phyloP scores from a whole-genome alignment of 140 eudicot genomes.

The Cichorium intybus region DNA sequence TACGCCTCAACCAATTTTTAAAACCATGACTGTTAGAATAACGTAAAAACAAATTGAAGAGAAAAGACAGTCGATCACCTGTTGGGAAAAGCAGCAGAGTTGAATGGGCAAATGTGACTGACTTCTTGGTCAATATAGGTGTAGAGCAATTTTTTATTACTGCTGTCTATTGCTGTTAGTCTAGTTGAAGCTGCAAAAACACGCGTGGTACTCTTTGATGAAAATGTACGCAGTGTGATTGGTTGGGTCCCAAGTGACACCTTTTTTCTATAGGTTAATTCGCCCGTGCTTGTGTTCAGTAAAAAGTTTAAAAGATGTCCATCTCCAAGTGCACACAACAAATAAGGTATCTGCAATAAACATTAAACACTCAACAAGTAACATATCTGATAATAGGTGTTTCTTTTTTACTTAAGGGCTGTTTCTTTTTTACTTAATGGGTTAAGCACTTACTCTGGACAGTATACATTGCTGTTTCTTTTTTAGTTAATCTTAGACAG shows the following conservation, averaged over 20 bases:
- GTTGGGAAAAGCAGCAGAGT: conserved; percentile 96
- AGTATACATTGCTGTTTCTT: too few relatives aligned
- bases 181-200: conserved; percentile 98
- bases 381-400: too few relatives aligned
- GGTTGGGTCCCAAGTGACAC: conserved; percentile 98
- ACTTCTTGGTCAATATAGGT: conserved; percentile 97
- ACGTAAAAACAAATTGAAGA: background rate
- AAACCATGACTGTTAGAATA: conserved; percentile 67
- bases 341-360: conserved; percentile 85
- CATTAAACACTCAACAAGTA: too few relatives aligned
- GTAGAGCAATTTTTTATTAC: conserved; percentile 92
- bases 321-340: conserved; percentile 98
- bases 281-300: conserved; percentile 65
- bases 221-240: conserved; percentile 83
- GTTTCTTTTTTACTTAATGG: too few relatives aligned
- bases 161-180: conserved; percentile 94
- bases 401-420: too few relatives aligned
- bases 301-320: conserved; percentile 92
- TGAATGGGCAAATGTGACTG: conserved; percentile 96
- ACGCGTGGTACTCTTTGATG: conserved; percentile 86
- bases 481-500: too few relatives aligned
- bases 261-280: conserved; percentile 78
- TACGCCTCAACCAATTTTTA: too few relatives aligned
- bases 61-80: conserved; percentile 39
- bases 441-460: too few relatives aligned